These are phyloP conservation scores for Alternaria ethzedia DNA, from an alignment of 2,329 filamentous ascomycete genomes.

Conservation along the genomic window DNA sequence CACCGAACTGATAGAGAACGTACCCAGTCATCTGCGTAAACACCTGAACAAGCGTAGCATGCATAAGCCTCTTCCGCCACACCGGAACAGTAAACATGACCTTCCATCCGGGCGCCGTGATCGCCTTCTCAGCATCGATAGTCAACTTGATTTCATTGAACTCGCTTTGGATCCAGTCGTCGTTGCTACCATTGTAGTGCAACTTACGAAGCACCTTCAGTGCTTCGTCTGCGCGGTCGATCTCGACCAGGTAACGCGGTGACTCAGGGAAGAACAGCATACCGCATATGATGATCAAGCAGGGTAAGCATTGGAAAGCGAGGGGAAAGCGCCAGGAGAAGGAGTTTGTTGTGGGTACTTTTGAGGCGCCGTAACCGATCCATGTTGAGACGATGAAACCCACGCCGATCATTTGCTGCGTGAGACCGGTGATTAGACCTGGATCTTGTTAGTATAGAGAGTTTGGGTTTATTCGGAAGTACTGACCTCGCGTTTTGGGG, in stretches of 20 bases:
- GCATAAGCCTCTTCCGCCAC: slow-evolving; percentile 67
- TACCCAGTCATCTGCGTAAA: slow-evolving; percentile 70
- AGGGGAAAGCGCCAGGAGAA: slow-evolving; percentile 54
- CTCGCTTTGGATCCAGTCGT: slow-evolving; percentile 65
- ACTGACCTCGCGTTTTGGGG: slow-evolving; percentile 61
- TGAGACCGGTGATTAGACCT: slow-evolving; percentile 61
- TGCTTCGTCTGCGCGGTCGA: slow-evolving; percentile 64
- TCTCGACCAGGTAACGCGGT: slow-evolving; percentile 48
- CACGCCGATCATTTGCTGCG: slow-evolving; percentile 64
- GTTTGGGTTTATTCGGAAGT: not conserved
- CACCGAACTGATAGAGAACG: not conserved
- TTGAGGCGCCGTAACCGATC: slow-evolving; percentile 55
- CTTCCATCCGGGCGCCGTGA: slow-evolving; percentile 60
- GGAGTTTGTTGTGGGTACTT: slow-evolving; percentile 45
- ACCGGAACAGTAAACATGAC: slow-evolving; percentile 65
- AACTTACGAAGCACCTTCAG: slow-evolving; percentile 54
- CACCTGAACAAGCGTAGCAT: slow-evolving; percentile 67
- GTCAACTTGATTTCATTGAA: slow-evolving; percentile 67
- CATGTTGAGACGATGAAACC: slow-evolving; percentile 64
- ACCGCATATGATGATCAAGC: slow-evolving; percentile 51
- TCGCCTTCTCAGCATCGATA: slow-evolving; percentile 64
- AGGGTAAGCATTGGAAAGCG: slow-evolving; percentile 55
- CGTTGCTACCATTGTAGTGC: slow-evolving; percentile 60
- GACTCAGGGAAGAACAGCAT: slow-evolving; percentile 53
- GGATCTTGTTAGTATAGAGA: not conserved